Evolutionary conservation across 73 alveolate species (phyloP), one percentile per base, ranked within the genome.

Genomic region (Paramecium pentaurelia): DNA sequence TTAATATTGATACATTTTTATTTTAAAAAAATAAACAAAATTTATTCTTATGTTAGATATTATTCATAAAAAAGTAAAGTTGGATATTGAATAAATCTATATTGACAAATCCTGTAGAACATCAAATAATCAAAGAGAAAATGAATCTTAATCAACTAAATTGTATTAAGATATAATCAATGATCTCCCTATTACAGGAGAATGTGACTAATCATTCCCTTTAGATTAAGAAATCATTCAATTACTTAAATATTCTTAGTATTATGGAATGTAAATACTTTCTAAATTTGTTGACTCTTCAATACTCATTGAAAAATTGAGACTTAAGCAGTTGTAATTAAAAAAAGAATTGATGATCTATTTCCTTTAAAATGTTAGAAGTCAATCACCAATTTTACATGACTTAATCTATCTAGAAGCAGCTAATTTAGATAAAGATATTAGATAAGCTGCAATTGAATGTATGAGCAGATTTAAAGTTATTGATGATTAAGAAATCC

Each of bases 361-460:
- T 64, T 64, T 64, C 28, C 22, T 64, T 2, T 32, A 64, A 32
- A 64, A 64, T 64, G 84, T 64, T 32, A 64, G 84, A 34, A 34
- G 12, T 32, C 47, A 64, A 18, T 64, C 84, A 7, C 51, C 28
- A 12, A 28, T 34, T 28, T 34, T 64, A 14, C 84, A 64, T 28
- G 84, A 75, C 16, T n/a, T 75, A 75, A 42, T 42, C 10, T 75
- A 20, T 75, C 8, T 22, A 6, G 60, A 75, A 38, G 88, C 88
- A 4, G 58, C 58, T 30, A 75, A 42, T 75, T 12, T 75, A 75
- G 88, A 75, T 38, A 36, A 36, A 38, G 88, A 75, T 38, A 75
- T 75, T n/a, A 75, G 88, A 75, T 38, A 4, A 3, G 88, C 88
- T 38, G 70, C 88, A 16, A 38, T 75, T 10, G 60, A 75, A 64